These are phyloP conservation scores for Megacollybia platyphylla DNA, from an alignment of 1,284 basidiomycete genomes.

Conservation along the genomic window DNA sequence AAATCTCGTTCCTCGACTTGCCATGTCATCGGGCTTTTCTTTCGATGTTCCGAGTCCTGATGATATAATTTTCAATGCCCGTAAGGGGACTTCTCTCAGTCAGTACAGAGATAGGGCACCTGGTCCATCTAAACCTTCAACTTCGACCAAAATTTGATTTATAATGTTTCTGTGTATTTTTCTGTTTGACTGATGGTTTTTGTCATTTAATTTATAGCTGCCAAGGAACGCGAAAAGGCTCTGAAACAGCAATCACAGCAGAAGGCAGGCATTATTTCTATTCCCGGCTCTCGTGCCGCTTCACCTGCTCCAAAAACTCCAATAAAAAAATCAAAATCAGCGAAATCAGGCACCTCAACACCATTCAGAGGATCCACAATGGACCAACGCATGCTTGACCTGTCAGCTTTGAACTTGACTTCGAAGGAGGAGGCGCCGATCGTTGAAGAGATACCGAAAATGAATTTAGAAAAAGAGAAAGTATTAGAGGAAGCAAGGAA, in stretches of 20 bases:
- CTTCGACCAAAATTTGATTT: slow-evolving; percentile 13
- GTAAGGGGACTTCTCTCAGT: slow-evolving; percentile 57
- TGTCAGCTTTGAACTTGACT: slow-evolving; percentile 62
- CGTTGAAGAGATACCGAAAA: slow-evolving; percentile 56
- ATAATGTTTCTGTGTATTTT: slow-evolving; percentile 14
- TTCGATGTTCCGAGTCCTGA: slow-evolving; percentile 84
- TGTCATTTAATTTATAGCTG: slow-evolving; percentile 41
- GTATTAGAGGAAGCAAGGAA: slow-evolving; percentile 72
- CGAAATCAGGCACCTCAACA: slow-evolving; percentile 25
- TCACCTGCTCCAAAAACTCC: slow-evolving; percentile 25
- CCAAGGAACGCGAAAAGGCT: slow-evolving; percentile 65
- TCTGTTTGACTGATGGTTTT: slow-evolving; percentile 21
- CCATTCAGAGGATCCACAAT: slow-evolving; percentile 19
- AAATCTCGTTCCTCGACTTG: slow-evolving; percentile 15
- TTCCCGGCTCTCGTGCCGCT: slow-evolving; percentile 27
- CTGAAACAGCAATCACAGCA: slow-evolving; percentile 38
- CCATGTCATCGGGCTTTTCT: slow-evolving; percentile 33
- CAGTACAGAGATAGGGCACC: slow-evolving; percentile 18
- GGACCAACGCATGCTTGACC: slow-evolving; percentile 54
- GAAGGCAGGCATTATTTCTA: slow-evolving; percentile 22
- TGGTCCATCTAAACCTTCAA: slow-evolving; percentile 15
- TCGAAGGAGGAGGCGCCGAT: slow-evolving; percentile 28
- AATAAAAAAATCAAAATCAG: slow-evolving; percentile 14
- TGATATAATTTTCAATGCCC: slow-evolving; percentile 69
- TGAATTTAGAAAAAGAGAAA: slow-evolving; percentile 71